Evolutionary conservation across 139 green algal genomes (phyloP).

Genomic region (Diplosphaera chodatii): DNA sequence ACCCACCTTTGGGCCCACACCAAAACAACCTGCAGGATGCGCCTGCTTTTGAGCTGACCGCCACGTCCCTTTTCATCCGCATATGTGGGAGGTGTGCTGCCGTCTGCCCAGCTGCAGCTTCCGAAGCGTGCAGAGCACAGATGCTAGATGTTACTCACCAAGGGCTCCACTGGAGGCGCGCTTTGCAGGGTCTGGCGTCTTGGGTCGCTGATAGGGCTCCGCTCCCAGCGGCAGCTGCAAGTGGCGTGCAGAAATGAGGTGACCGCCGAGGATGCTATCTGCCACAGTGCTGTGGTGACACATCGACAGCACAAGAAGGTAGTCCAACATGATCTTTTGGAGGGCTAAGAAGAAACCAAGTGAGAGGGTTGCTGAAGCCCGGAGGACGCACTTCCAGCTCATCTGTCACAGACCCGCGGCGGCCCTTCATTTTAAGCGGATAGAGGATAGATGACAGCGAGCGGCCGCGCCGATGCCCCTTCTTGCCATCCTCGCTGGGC

Average conservation of each 20-base stretch:
- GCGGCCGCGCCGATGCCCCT: conserved; percentile 14
- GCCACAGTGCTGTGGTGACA: no score
- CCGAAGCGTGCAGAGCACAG: no score
- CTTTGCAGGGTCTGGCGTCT: conserved; percentile 12
- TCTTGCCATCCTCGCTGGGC: conserved; percentile 11
- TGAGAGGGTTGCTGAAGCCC: not conserved
- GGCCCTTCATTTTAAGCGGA: not conserved
- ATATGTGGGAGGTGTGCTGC: no score
- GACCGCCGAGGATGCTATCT: not conserved
- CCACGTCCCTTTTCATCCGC: no score
- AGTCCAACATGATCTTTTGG: no score
- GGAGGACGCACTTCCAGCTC: not conserved
- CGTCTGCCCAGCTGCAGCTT: no score
- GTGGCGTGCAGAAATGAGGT: not conserved
- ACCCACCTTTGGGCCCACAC: no score
- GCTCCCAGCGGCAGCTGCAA: not conserved
- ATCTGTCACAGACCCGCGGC: not conserved
- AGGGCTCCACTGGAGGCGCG: not conserved
- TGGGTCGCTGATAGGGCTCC: not conserved
- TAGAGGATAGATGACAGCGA: conserved; percentile 21
- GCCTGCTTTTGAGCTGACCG: no score
- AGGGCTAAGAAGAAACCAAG: no score
- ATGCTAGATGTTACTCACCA: no score
- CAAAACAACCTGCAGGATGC: no score
- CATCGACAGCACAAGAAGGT: no score